Evolutionary conservation across 371 early-diverging fungal species (phyloP), one percentile per base, ranked within the genome.

Genomic region (Fennellomyces sp.): DNA sequence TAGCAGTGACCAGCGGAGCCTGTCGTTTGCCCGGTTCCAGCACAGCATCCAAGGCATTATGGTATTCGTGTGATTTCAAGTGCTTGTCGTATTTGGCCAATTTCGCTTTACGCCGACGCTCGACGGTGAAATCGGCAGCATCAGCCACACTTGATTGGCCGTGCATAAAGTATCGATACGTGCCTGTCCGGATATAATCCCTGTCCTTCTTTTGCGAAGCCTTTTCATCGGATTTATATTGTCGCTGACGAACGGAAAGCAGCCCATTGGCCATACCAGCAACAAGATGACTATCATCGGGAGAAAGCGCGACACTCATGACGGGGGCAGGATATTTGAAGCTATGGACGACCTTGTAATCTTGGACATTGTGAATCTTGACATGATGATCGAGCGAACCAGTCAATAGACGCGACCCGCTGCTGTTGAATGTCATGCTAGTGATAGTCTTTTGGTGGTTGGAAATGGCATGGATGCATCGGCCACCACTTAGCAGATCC

Each of bases 391-490:
- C 98, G 57, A 97, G 80, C 30, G 95, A 92, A 12, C 96, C 97
- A 1, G 94, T 89, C 36, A 97, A 76, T 52, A 98, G 78, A 15
- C 93, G 82, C 8, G 90, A 83, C 51, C 83, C 80, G 10, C 82
- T 73, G 45, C 86, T 86, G 78, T 96, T 93, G 56, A 97, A 86
- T 55, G 87, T 82, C 80, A 96, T 65, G 48, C 88, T 84, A 5
- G 97, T 98, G 60, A 97, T 88, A 11, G 95, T 94, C 85, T 98
- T 98, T 81, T 95, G 95, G 70, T 94, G 95, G 73, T 94, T 95
- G 49, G 85, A 84, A 35, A 97, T 64, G 13, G 87, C 75, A 33
- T 90, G 88, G 63, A 94, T 71, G 30, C 79, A 72, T 36, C 89
- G 81, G 39, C 97, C 94, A 49, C 94, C 95, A 59, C 85, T 80